phyloP scores from a whole-genome alignment of 371 early-diverging fungal species.

The Mortierella sp. region DNA sequence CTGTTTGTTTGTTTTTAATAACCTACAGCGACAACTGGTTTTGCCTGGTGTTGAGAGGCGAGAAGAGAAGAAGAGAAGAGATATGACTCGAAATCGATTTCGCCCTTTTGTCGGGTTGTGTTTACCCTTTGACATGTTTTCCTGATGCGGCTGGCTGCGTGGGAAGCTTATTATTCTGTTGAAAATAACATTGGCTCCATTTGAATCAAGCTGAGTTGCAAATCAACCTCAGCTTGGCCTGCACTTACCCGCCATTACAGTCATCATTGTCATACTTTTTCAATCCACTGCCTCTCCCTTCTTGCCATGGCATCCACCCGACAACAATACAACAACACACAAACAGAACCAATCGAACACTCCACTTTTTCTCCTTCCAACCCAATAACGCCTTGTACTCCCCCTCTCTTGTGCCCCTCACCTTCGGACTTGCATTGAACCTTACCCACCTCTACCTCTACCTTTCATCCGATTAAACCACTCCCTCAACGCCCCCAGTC shows the following conservation, averaged over 20 bases:
- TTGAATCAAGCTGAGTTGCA: background rate
- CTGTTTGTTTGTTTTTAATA: background rate
- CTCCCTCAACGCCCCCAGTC: background rate
- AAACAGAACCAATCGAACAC: background rate
- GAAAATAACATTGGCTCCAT: background rate
- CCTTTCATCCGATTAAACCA: constrained; percentile 8
- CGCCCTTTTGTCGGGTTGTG: constrained; percentile 46
- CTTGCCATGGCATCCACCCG: background rate
- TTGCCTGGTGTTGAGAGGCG: background rate
- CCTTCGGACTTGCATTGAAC: background rate
- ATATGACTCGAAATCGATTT: constrained; percentile 29
- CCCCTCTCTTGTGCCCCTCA: background rate
- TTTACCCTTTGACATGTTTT: background rate
- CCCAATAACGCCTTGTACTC: background rate
- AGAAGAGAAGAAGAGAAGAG: constrained; percentile 9
- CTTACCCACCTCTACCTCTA: background rate
- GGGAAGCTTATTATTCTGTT: constrained; percentile 20
- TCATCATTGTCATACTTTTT: too few species aligned
- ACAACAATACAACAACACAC: background rate
- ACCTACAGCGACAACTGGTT: too few species aligned
- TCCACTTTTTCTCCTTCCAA: background rate
- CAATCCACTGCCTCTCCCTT: too few species aligned
- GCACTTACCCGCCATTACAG: too few species aligned
- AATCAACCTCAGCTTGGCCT: background rate
- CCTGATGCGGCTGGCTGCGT: constrained; percentile 1